A percentile compares a stretch with the other conserved stretches of the same genome.
phyloP scores from a whole-genome alignment of 2,329 filamentous ascomycete genomes.

The Sporothrix curviconia region DNA sequence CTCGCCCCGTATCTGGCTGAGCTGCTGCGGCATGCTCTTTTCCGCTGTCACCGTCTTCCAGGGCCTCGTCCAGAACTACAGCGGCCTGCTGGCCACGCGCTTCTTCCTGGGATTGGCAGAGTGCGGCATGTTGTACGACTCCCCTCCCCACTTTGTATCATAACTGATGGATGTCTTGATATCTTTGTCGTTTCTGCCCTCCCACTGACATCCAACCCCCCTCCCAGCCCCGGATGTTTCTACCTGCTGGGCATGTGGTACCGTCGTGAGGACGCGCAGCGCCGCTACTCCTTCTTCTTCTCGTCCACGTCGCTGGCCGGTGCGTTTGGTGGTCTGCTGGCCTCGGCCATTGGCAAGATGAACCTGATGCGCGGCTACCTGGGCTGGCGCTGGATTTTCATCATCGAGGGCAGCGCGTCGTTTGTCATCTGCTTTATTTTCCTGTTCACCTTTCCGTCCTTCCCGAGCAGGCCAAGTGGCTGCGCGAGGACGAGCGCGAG shows the following conservation, averaged over 20 bases:
- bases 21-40: constrained; percentile 73
- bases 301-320: constrained; percentile 70
- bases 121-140: constrained; percentile 73
- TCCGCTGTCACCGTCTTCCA: constrained; percentile 25
- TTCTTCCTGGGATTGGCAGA: constrained; percentile 35
- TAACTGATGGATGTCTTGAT: too few relatives aligned
- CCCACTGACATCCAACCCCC: too few relatives aligned
- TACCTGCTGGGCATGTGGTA: constrained; percentile 89
- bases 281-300: constrained; percentile 92
- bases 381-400: constrained; percentile 80
- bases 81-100: constrained; percentile 30
- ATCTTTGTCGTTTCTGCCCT: too few relatives aligned
- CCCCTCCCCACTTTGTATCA: too few relatives aligned
- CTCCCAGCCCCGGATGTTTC: constrained; percentile 62
- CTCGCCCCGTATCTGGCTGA: constrained; percentile 64
- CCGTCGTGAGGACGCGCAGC: constrained; percentile 76
- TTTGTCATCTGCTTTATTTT: constrained; percentile 54
- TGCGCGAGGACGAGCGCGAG: constrained; percentile 59
- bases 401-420: constrained; percentile 65
- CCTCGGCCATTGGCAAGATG: constrained; percentile 86
- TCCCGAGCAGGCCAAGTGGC: constrained; percentile 71
- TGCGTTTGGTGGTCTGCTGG: constrained; percentile 80
- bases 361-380: constrained; percentile 58
- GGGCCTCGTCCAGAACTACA: constrained; percentile 28
- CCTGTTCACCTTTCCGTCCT: constrained; percentile 65